Base-by-base conservation (phyloP, 805 yeast species). In the Jamesozyma hellenica region DNA sequence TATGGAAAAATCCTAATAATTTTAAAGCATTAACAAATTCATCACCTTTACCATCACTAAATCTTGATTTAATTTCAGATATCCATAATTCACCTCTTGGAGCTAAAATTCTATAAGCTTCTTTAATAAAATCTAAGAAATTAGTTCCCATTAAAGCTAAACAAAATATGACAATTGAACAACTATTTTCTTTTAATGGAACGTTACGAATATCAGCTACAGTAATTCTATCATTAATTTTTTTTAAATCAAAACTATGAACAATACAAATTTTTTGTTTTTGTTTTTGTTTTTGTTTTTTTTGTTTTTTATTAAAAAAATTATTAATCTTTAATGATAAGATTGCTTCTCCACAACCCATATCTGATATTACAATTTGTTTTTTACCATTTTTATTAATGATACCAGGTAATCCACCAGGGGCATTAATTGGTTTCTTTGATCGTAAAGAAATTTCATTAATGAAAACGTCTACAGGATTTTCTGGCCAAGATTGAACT, bases 321-420 rank as follows among this genome's bases (percentile, higher is more conserved):
- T 71, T 67, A 37, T 67, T 67, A 37, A 84, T 71, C 50, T 86
- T 83, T 30, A 68, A 61, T 1, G 95, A 78, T 35, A 92, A 70
- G 51, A 83, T 82, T 0, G 97, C 98, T 61, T 92, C 98, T 41
- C 98, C 99, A 61, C 98, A 92, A 10, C 98, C 99, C 97, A 92
- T 90, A 64, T 92, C 98, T 0, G 97, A 96, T 43, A 92, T 73
- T 3, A 82, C 86, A 28, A 90, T 77, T 43, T 72, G 71, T 34
- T 69, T 73, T 17, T 56, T 56, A 27, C 14, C 14, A 6, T 27
- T 12, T 5, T 23, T 18, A 14, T 51, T 52, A 7, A 57, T 60
- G 29, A 77, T 56, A 15, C 92, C 94, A 1, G 96, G 96, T 40
- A 88, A 70, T 2, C 96, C 97, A 47, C 97, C 97, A 4, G 97